Percentiles rank a stretch among this genome's conserved stretches.
Conservation (phyloP, 2,329 filamentous ascomycete genomes). For the Magnaporthiopsis rhizophila region DNA sequence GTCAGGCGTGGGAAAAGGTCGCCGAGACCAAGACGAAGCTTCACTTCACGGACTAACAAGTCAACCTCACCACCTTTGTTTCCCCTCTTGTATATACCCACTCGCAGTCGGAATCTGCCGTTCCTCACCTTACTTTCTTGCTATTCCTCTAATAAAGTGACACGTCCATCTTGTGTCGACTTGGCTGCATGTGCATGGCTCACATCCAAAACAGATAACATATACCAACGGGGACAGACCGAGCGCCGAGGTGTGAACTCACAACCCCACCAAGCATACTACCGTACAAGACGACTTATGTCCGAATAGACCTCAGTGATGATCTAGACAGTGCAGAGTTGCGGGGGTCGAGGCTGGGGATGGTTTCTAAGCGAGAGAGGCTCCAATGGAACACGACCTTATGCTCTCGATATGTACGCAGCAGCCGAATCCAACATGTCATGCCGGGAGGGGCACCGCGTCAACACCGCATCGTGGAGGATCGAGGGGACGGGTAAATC, state of each 20-base stretch:
- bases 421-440: not conserved
- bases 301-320: not conserved
- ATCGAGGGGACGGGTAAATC: not conserved
- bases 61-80: not conserved
- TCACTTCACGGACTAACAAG: not conserved
- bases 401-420: not conserved
- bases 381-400: not conserved
- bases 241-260: not conserved
- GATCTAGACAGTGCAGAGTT: not conserved
- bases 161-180: not conserved
- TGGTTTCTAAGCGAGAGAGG: not conserved
- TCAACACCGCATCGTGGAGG: not conserved
- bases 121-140: not conserved
- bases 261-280: not conserved
- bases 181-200: not conserved
- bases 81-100: not conserved
- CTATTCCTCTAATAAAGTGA: not conserved
- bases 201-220: not conserved
- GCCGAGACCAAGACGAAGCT: not conserved
- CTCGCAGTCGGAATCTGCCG: too few relatives aligned
- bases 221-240: too few relatives aligned
- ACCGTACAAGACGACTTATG: not conserved
- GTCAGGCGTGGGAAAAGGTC: not conserved
- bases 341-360: too few relatives aligned
- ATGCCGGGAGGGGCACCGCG: not conserved